Conservation (phyloP, 2,329 filamentous ascomycete genomes). For the Diaporthe capsici region DNA sequence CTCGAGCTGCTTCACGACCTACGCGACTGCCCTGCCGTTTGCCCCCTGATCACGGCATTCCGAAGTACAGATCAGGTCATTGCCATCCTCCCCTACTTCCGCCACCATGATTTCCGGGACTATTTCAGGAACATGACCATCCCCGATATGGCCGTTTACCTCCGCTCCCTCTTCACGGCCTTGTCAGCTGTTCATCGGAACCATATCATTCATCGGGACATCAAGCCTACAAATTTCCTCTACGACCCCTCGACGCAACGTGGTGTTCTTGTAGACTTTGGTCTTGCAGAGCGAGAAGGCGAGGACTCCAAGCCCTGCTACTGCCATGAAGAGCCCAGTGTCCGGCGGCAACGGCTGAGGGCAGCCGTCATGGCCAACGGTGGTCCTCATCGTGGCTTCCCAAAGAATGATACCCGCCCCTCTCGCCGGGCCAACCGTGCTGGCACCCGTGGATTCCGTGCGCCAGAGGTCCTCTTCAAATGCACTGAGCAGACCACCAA, state of each 20-base stretch:
- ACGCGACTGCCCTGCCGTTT: conserved; percentile 85
- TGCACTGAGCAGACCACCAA: conserved; percentile 95
- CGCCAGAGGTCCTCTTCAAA: conserved; percentile 96
- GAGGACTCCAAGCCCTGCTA: conserved; percentile 84
- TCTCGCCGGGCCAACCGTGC: conserved; percentile 94
- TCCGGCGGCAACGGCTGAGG: conserved; percentile 73
- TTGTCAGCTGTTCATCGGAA: conserved; percentile 86
- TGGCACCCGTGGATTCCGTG: conserved; percentile 94
- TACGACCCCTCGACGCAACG: conserved; percentile 86
- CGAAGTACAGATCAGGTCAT: conserved; percentile 94
- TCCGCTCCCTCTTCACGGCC: conserved; percentile 88
- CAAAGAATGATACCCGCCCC: conserved; percentile 89
- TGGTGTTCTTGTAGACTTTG: conserved; percentile 98
- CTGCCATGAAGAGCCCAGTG: conserved; percentile 77
- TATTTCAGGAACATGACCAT: conserved; percentile 95
- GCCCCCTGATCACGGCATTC: conserved; percentile 97
- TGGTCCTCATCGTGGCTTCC: conserved; percentile 77
- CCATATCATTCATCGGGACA: conserved; percentile 92
- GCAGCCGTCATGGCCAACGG: conserved; percentile 70
- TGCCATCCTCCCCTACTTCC: conserved; percentile 94
- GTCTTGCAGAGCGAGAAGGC: conserved; percentile 89
- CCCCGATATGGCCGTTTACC: conserved; percentile 89
- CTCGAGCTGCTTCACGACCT: conserved; percentile 93
- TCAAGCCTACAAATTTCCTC: conserved; percentile 97
- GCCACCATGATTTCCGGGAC: conserved; percentile 92